These are phyloP conservation scores for Funneliformis mosseae DNA, from an alignment of 192 early-diverging fungal genomes.

Conservation along the genomic window DNA sequence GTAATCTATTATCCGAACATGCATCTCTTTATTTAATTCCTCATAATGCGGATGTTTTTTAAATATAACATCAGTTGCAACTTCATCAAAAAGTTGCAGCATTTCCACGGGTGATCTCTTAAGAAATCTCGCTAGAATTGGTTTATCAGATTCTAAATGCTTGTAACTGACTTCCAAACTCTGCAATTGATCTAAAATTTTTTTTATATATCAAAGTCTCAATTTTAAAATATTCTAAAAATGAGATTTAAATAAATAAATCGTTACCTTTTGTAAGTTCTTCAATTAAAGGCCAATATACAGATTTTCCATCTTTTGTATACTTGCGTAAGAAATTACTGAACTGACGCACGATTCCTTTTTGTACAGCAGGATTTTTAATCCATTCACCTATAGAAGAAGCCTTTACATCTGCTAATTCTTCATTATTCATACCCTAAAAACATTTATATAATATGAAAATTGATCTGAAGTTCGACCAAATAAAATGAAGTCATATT, in stretches of 20 bases:
- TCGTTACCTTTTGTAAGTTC: conserved; percentile 79
- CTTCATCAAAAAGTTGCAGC: conserved; percentile 89
- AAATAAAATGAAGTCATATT: neutral
- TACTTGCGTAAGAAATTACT: conserved; percentile 85
- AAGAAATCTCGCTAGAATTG: conserved; percentile 87
- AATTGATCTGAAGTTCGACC: neutral
- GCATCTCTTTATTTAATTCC: conserved; percentile 87
- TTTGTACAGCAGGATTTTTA: conserved; percentile 78
- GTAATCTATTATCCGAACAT: conserved; percentile 90
- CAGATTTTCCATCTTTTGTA: conserved; percentile 83
- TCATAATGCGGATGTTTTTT: conserved; percentile 90
- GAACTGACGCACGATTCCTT: conserved; percentile 86
- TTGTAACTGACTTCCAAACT: conserved; percentile 86
- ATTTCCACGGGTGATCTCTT: conserved; percentile 87
- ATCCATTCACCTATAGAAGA: conserved; percentile 84
- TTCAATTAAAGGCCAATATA: conserved; percentile 91
- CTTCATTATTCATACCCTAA: conserved; percentile 54
- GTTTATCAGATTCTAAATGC: conserved; percentile 77
- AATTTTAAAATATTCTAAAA: no score
- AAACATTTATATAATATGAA: conserved; percentile 24
- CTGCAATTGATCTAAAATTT: conserved; percentile 51
- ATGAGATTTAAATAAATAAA: no score
- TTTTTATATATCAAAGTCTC: no score
- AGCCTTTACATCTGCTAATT: conserved; percentile 83
- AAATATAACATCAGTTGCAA: conserved; percentile 89